Conservation (phyloP, 257 asterid species). For the Schizonepeta tenuifolia region DNA sequence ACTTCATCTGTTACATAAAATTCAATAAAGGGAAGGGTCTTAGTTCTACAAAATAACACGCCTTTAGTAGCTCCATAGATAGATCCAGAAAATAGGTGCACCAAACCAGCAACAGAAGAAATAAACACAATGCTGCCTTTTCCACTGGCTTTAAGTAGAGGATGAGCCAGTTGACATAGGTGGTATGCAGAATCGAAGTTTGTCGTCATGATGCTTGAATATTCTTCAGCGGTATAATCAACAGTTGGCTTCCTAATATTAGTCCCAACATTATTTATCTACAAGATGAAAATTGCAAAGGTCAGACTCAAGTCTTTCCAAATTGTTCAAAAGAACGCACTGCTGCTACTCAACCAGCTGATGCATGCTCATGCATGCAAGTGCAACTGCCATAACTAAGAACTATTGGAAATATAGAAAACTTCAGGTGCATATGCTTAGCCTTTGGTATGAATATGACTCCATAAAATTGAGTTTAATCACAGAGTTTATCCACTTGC, state of each 20-base stretch:
- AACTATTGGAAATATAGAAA: slow-evolving; percentile 17
- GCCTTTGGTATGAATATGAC: neutral
- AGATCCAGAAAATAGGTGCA: slow-evolving; percentile 72
- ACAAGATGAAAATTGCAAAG: slow-evolving; percentile 19
- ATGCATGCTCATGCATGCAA: neutral
- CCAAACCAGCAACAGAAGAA: slow-evolving; percentile 84
- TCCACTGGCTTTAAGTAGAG: slow-evolving; percentile 87
- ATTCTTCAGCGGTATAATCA: slow-evolving; percentile 81
- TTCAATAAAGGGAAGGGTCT: slow-evolving; percentile 11
- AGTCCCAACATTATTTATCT: slow-evolving; percentile 95
- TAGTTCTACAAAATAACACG: slow-evolving; percentile 23
- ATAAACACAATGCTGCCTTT: slow-evolving; percentile 73
- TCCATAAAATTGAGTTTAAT: neutral
- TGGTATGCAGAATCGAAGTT: slow-evolving; percentile 88
- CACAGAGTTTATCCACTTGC: slow-evolving; percentile 6
- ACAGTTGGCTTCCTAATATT: slow-evolving; percentile 84
- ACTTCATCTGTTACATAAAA: slow-evolving; percentile 21
- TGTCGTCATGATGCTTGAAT: slow-evolving; percentile 67
- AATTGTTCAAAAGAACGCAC: slow-evolving; percentile 10
- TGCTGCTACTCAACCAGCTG: neutral
- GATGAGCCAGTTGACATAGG: slow-evolving; percentile 83
- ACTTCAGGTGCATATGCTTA: slow-evolving; percentile 1
- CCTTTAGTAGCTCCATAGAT: slow-evolving; percentile 95
- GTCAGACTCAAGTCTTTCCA: slow-evolving; percentile 22
- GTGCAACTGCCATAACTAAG: neutral